Conservation (phyloP, 257 asterid species). For the Henckelia pumila region DNA sequence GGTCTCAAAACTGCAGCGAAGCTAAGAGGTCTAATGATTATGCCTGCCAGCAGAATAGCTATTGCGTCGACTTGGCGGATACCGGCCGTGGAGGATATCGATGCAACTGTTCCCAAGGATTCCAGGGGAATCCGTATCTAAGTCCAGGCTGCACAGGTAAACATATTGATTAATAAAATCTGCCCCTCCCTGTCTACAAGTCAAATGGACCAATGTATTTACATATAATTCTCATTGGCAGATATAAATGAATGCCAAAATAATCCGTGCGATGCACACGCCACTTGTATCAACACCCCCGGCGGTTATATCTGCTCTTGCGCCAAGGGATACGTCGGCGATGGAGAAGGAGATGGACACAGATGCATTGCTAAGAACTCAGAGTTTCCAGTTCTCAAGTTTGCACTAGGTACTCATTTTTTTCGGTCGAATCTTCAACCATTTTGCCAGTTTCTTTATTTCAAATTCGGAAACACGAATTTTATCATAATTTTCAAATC, state of each 20-base stretch:
- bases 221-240: slow-evolving; percentile 21
- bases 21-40: slow-evolving; percentile 25
- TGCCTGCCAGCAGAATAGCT: slow-evolving; percentile 39
- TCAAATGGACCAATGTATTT: background rate
- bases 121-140: slow-evolving; percentile 57
- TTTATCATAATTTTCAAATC: background rate
- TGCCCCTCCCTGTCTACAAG: background rate
- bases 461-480: background rate
- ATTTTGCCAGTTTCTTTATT: background rate
- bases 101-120: slow-evolving; percentile 49
- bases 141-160: slow-evolving; percentile 52
- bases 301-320: slow-evolving; percentile 51
- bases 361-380: slow-evolving; percentile 45
- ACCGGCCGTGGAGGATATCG: slow-evolving; percentile 50
- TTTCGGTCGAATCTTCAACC: background rate
- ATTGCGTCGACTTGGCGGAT: slow-evolving; percentile 41
- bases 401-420: slow-evolving; percentile 42
- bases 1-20: slow-evolving; percentile 36
- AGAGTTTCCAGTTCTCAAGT: slow-evolving; percentile 40
- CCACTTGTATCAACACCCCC: slow-evolving; percentile 32
- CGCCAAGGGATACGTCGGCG: slow-evolving; percentile 44
- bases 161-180: background rate
- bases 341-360: slow-evolving; percentile 37
- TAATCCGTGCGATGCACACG: slow-evolving; percentile 43
- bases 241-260: slow-evolving; percentile 52